Base-by-base conservation (phyloP, 2,329 filamentous ascomycete genomes). In the Talaromyces atroroseus region DNA sequence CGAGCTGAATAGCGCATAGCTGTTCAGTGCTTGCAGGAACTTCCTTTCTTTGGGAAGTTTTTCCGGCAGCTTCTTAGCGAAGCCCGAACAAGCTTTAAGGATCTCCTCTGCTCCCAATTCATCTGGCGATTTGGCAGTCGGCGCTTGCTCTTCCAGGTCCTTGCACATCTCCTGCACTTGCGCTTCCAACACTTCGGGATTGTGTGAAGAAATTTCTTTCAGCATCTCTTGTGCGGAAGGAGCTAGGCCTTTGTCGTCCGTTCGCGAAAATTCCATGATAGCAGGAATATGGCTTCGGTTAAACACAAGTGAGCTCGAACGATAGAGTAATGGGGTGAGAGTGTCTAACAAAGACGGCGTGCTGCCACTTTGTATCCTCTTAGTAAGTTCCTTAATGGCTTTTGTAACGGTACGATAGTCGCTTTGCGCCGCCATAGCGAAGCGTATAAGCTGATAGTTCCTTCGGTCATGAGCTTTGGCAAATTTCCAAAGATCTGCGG, bases 211-310 rank as follows among this genome's bases (percentile, higher is more conserved):
- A 29, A 97, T 96, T 67, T 96, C 89, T 65, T 90, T 92, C 49
- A 97, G 80, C 53, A 97, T 81, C 66, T 95, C 89, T 66, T 96
- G 91, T 1, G 94, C 92, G 14, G 89, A 85, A 20, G 82, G 77
- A 5, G 88, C 89, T 49, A 96, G 78, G 0, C 86, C 87, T 49
- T 88, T 84, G 66, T 92, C 87, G 66, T 96, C 88, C 10, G 85
- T 92, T 65, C 90, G 87, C 11, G 92, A 91, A 65, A 87, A 89
- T 57, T 91, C 87, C 77, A 97, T 89, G 60, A 97, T 92, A 0
- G 90, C 86, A 2, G 92, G 85, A 18, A 99, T 85, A 68, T 99
- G 92, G 68, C 92, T 97, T 66, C 89, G 86, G 75, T 96, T 99
- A 76, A 95, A 96, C 62, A 96, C 82, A 61, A 99, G 80, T 57